phyloP scores from a whole-genome alignment of 805 yeast species.

The Debaryomyces prosopidis region DNA sequence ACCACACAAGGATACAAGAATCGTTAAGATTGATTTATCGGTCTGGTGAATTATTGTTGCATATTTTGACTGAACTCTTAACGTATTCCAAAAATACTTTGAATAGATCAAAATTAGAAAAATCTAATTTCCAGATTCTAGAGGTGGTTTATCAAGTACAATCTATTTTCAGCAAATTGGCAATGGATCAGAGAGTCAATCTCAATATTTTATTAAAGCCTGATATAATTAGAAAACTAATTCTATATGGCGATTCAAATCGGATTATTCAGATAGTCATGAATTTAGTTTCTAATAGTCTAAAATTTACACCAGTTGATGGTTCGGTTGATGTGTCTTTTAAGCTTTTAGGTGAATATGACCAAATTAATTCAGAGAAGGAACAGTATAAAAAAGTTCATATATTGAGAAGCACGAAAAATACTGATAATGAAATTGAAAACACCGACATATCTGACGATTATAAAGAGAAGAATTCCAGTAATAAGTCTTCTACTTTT shows the following conservation, averaged over 20 bases:
- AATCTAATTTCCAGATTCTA: conserved; percentile 71
- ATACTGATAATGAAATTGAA: conserved; percentile 1
- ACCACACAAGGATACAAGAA: conserved; percentile 64
- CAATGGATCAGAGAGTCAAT: conserved; percentile 73
- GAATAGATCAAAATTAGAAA: conserved; percentile 79
- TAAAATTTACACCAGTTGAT: conserved; percentile 89
- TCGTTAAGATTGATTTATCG: conserved; percentile 81
- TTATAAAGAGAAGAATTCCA: neutral
- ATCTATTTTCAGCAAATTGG: conserved; percentile 81
- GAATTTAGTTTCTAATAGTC: conserved; percentile 87
- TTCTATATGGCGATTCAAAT: conserved; percentile 84
- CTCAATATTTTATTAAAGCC: conserved; percentile 67
- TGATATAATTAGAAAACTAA: conserved; percentile 56
- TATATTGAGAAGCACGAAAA: conserved; percentile 17
- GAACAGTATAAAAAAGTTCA: conserved; percentile 47
- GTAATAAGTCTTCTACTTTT: neutral
- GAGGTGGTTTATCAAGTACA: conserved; percentile 85
- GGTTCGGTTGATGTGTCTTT: conserved; percentile 73
- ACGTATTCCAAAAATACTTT: conserved; percentile 92
- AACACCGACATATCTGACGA: neutral
- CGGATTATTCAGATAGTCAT: conserved; percentile 88
- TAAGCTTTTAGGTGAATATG: conserved; percentile 71
- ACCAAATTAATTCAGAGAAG: conserved; percentile 44
- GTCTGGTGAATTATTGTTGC: conserved; percentile 87
- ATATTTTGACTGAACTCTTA: conserved; percentile 84